A percentile compares a stretch with the other conserved stretches of the same genome.
These are phyloP conservation scores for Yarrowia hollandica DNA, from an alignment of 805 yeast genomes.

Conservation along the genomic window DNA sequence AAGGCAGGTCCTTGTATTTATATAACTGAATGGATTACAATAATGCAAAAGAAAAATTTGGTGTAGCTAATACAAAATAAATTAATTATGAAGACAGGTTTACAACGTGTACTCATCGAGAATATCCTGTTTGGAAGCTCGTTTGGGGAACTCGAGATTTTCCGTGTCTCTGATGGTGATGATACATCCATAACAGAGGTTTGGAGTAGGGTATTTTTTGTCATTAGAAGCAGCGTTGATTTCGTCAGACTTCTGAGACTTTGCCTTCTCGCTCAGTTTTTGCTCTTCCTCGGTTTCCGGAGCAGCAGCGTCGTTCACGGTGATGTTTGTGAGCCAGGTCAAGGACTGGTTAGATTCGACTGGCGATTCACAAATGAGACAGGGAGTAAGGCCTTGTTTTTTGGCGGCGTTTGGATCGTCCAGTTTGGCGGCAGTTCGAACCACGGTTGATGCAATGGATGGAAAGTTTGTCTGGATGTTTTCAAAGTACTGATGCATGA, in stretches of 20 bases:
- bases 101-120: constrained; percentile 3
- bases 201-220: not conserved
- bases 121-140: constrained; percentile 21
- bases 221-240: not conserved
- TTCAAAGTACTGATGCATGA: constrained; percentile 70
- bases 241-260: not conserved
- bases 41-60: too few relatives aligned
- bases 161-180: constrained; percentile 15
- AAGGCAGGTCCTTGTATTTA: constrained; percentile 24
- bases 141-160: not conserved
- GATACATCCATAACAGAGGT: constrained; percentile 25
- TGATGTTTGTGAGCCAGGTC: constrained; percentile 19
- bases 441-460: constrained; percentile 88
- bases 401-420: constrained; percentile 5
- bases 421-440: constrained; percentile 81
- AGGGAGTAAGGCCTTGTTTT: not conserved
- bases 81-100: not conserved
- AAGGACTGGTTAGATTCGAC: constrained; percentile 8
- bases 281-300: constrained; percentile 8
- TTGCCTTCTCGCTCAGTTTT: not conserved
- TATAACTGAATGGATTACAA: not conserved
- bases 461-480: constrained; percentile 77
- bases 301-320: constrained; percentile 16
- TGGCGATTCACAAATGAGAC: constrained; percentile 5
- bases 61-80: too few relatives aligned